phyloP scores from a whole-genome alignment of 2,329 filamentous ascomycete species.

The Acephala macrosclerotiorum region DNA sequence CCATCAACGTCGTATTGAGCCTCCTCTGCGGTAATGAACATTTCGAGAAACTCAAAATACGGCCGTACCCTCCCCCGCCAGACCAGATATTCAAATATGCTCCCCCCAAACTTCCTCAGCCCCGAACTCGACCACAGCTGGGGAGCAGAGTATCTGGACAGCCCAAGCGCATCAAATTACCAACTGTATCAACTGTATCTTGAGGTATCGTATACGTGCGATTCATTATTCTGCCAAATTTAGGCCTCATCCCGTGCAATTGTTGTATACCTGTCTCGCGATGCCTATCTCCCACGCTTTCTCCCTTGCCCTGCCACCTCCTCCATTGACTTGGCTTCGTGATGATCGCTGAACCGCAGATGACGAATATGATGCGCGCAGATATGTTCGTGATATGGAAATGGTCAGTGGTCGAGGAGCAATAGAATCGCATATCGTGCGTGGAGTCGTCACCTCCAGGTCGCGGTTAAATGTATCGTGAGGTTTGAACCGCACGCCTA shows the following conservation, averaged over 20 bases:
- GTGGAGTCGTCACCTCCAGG: not conserved
- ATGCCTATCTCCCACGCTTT: not conserved
- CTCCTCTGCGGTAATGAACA: not conserved
- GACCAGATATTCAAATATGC: not conserved
- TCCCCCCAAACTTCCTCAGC: not conserved
- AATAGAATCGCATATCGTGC: not conserved
- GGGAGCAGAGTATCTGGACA: not conserved
- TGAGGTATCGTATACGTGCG: not conserved
- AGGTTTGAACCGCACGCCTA: not conserved
- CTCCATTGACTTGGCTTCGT: not conserved
- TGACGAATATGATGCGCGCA: not conserved
- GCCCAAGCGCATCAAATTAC: not conserved
- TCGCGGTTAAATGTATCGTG: not conserved
- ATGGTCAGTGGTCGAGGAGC: not conserved
- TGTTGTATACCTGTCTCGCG: not conserved
- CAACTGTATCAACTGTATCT: not conserved
- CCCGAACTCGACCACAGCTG: not conserved
- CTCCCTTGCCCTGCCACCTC: not conserved
- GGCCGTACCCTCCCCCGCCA: not conserved
- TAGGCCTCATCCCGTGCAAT: not conserved
- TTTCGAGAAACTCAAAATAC: slow-evolving; percentile 6
- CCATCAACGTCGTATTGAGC: slow-evolving; percentile 4
- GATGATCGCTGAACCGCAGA: not conserved
- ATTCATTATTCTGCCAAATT: not conserved
- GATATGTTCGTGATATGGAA: not conserved